Conservation (phyloP, 2,329 filamentous ascomycete species). For the Paecilomyces dactylethromorphus region DNA sequence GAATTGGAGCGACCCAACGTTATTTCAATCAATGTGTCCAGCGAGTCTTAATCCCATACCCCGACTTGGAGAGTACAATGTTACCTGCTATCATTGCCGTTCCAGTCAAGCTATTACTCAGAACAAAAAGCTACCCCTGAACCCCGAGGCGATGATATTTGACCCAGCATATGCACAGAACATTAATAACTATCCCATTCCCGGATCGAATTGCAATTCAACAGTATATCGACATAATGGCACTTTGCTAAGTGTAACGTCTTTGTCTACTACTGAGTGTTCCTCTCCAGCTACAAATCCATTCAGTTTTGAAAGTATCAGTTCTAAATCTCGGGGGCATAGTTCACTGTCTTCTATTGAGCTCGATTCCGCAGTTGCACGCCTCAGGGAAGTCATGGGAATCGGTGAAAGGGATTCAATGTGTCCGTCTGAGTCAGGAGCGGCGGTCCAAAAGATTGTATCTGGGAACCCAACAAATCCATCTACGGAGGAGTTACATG, state of each 20-base stretch:
- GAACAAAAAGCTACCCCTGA: conserved; percentile 1
- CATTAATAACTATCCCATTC: background rate
- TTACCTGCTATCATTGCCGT: conserved; percentile 24
- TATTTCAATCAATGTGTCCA: conserved; percentile 15
- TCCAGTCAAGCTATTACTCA: conserved; percentile 15
- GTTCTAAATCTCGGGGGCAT: background rate
- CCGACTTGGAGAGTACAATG: conserved; percentile 26
- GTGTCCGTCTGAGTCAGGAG: background rate
- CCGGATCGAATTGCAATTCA: too few relatives aligned
- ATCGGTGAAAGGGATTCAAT: background rate
- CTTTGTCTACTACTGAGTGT: background rate
- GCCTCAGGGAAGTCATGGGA: background rate
- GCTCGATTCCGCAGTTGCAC: background rate
- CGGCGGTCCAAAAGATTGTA: background rate
- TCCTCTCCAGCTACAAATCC: background rate
- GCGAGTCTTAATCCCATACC: conserved; percentile 15
- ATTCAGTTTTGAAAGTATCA: background rate
- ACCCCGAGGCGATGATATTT: conserved; percentile 1
- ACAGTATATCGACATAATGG: background rate
- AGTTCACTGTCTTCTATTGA: background rate
- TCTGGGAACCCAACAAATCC: background rate
- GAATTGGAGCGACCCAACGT: conserved; percentile 11
- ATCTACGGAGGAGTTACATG: background rate
- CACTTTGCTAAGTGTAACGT: background rate
- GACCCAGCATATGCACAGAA: background rate